Percentiles rank a stretch among this genome's conserved stretches.
These are phyloP conservation scores for Hsuehochloa calcarea DNA, from an alignment of 176 grass and related monocot genomes.

Conservation along the genomic window DNA sequence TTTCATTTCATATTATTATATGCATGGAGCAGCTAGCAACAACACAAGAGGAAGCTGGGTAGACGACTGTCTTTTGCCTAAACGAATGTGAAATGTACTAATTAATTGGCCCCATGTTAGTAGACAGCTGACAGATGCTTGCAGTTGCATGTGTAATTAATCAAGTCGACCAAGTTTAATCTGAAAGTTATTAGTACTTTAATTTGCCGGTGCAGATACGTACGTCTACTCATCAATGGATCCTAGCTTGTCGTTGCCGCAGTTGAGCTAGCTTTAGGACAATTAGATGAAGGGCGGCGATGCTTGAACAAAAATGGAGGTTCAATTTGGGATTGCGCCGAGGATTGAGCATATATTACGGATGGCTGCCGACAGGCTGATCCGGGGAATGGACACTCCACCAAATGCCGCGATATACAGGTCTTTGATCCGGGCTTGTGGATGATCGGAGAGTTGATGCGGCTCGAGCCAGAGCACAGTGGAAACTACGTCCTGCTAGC, in stretches of 20 bases:
- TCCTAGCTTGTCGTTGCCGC: too few relatives aligned
- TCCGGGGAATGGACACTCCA: slow-evolving; percentile 6
- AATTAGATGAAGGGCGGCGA: slow-evolving; percentile 19
- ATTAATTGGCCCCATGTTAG: too few relatives aligned
- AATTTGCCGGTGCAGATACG: too few relatives aligned
- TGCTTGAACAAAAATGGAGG: slow-evolving; percentile 23
- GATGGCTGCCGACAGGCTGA: slow-evolving; percentile 30
- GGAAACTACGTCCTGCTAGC: slow-evolving; percentile 27
- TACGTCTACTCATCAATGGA: too few relatives aligned
- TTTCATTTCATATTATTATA: background rate
- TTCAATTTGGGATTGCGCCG: slow-evolving; percentile 25
- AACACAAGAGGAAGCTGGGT: background rate
- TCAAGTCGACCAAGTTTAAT: too few relatives aligned
- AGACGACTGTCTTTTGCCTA: background rate
- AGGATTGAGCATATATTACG: slow-evolving; percentile 37
- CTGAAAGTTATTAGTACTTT: too few relatives aligned
- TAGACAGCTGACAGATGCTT: background rate
- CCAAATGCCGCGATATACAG: slow-evolving; percentile 23
- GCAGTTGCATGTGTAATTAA: too few relatives aligned
- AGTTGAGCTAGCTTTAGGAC: too few relatives aligned
- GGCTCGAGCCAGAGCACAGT: background rate
- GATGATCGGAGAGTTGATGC: slow-evolving; percentile 19
- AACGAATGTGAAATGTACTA: background rate
- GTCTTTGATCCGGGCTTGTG: slow-evolving; percentile 34
- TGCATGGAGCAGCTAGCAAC: background rate